Evolutionary conservation across 805 yeast genomes (phyloP).

Genomic region (Metschnikowia lochheadii): DNA sequence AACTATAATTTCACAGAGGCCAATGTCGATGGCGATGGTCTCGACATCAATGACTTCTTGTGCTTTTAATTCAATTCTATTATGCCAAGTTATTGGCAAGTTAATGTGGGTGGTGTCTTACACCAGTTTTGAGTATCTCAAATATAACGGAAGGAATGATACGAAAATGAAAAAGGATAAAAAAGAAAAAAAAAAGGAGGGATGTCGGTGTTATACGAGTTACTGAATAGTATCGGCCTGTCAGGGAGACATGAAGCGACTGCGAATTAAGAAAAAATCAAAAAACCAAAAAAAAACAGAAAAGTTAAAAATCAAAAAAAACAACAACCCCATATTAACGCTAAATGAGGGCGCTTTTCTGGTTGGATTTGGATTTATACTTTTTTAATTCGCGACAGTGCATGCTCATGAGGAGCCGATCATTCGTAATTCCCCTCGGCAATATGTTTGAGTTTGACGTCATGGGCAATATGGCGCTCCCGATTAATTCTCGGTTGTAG

Average conservation of each 20-base stretch:
- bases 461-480: slow-evolving; percentile 2
- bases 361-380: slow-evolving; percentile 2
- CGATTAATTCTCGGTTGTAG: slow-evolving; percentile 7
- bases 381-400: not conserved
- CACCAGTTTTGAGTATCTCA: slow-evolving; percentile 8
- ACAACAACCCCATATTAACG: slow-evolving; percentile 4
- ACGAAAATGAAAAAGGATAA: slow-evolving; percentile 6
- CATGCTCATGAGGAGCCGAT: not conserved
- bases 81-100: slow-evolving; percentile 10
- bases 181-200: slow-evolving; percentile 3
- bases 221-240: not conserved
- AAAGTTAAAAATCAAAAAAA: slow-evolving; percentile 7
- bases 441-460: not conserved
- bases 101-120: slow-evolving; percentile 9
- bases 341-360: slow-evolving; percentile 6
- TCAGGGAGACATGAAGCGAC: not conserved
- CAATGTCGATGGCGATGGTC: slow-evolving; percentile 15
- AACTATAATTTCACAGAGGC: slow-evolving; percentile 3
- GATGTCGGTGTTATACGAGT: not conserved
- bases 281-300: slow-evolving; percentile 14
- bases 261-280: not conserved
- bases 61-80: slow-evolving; percentile 21
- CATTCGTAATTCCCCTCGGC: not conserved
- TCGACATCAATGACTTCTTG: slow-evolving; percentile 31
- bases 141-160: slow-evolving; percentile 2